Evolutionary conservation across 345 rosid species (phyloP), one percentile per base, ranked within the genome.

Genomic region (Aegle marmelos): DNA sequence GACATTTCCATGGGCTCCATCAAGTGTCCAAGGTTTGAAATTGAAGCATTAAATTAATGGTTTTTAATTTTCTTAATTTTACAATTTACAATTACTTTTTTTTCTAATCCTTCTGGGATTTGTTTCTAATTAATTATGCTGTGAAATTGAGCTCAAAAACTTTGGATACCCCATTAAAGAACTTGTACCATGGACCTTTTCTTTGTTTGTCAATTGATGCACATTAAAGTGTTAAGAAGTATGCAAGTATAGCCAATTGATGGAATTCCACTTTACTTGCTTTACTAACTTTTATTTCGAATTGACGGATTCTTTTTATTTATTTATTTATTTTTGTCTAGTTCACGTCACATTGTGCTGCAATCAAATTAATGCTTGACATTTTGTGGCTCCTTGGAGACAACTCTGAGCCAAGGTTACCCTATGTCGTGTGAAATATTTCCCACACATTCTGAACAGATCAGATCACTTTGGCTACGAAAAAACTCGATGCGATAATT

Each of bases 1-100:
- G 98, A 92, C 78, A 87, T 94, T 61, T 94, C 90, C 28, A 78
- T 91, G 67, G 97, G 98, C 45, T 94, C 93, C 70, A 91, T 91
- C 85, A 92, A 91, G 82, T 91, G 87, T 84, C 81, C 95, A 56
- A 86, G 94, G 85, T 90, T 88, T 78, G 90, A 88, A 82, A 88
- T 90, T 88, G 85, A 90, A 87, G 90, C 73, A 17, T 70, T 25
- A 70, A 41, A 45, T 13, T 30, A 33, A 45, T 28, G 31, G 28
- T 39, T 45, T 45, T 45, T 13, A 45, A 45, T 45, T 11, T 41
- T 45, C 50, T 11, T 45, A 45, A 45, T 45, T 45, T 11, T 45
- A 13, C 50, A 13, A 45, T 45, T 45, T 45, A 13, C 17, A 11
- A 3, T 45, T 45, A 45, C 50, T 13, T 45, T 45, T 45, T 41